Base-by-base conservation (phyloP, 1,284 basidiomycete species). In the Pseudozyma sp. region DNA sequence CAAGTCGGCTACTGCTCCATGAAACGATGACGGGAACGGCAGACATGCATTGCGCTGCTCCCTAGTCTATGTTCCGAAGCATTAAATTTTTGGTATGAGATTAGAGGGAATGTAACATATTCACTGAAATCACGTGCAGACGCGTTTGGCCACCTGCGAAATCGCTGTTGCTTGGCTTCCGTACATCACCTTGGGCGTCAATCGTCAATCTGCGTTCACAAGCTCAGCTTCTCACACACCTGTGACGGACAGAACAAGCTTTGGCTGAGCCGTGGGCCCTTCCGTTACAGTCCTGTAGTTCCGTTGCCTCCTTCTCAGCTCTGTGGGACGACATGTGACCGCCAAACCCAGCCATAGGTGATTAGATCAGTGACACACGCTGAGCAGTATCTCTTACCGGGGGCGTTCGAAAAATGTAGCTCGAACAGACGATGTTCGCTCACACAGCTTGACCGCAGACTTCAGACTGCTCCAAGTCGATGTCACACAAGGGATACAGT, bases 111-210 rank as follows among this genome's bases (percentile, higher is more conserved):
- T 55, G 40, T 66, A 60, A 66, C 64, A 66, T 17, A 10, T 19
- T 8, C 9, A 31, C 13, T 9, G 4, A n/a, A 34, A 54, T 68
- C 65, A 62, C 65, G 65, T 68, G 58, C 29, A 57, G 34, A 60
- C 61, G 67, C 67, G 60, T 54, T 14, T 40, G 9, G 40, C 47
- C 37, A 5, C 13, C 34, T n/a, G 4, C 43, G 7, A 17, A 37
- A 37, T 37, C 9, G 8, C 35, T 14, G 35, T 14, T 37, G 9
- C 14, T 14, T 37, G 35, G 9, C 35, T 37, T 14, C 35, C 35
- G 35, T 14, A 37, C 24, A 24, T 24, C 24, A 24, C 24, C 24
- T 24, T 24, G 24, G 24, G 24, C 24, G 24, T 24, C 24, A 24
- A 24, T 24, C 24, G 24, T 24, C 24, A 24, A 24, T 24, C 35